Conservation (phyloP, 2,329 filamentous ascomycete species). For the Diaporthe ampelina region DNA sequence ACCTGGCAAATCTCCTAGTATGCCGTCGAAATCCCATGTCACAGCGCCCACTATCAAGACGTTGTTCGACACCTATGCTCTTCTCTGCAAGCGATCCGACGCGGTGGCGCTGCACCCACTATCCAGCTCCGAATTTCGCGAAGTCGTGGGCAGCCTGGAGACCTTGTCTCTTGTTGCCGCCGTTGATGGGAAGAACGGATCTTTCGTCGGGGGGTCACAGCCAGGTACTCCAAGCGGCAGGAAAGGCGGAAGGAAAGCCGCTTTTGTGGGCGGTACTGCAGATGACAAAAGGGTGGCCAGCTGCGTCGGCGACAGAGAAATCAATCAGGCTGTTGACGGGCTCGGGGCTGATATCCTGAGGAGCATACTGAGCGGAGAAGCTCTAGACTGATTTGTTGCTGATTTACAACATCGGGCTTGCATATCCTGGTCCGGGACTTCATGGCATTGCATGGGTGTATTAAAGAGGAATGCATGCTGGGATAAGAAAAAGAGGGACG, state of each 20-base stretch:
- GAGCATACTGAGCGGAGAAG: constrained; percentile 73
- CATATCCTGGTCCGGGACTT: constrained; percentile 14
- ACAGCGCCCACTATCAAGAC: constrained; percentile 85
- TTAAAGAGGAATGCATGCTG: background rate
- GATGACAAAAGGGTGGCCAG: constrained; percentile 87
- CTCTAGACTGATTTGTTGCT: constrained; percentile 61
- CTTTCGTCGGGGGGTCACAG: constrained; percentile 62
- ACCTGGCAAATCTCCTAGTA: constrained; percentile 46
- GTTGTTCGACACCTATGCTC: constrained; percentile 86
- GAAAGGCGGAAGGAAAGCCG: constrained; percentile 67
- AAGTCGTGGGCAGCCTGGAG: constrained; percentile 91
- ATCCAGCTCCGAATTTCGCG: constrained; percentile 91
- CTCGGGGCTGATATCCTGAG: constrained; percentile 72
- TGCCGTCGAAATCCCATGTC: constrained; percentile 71
- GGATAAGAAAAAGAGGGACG: background rate
- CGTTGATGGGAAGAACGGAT: constrained; percentile 79
- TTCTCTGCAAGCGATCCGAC: constrained; percentile 82
- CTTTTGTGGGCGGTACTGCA: constrained; percentile 62
- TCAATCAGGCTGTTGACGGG: constrained; percentile 77
- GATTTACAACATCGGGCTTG: constrained; percentile 11
- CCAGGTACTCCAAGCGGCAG: constrained; percentile 78
- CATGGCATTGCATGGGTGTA: constrained; percentile 31
- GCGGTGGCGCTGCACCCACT: constrained; percentile 86
- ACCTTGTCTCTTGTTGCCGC: constrained; percentile 84
- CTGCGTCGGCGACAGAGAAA: constrained; percentile 84